Percentiles rank a stretch among this genome's conserved stretches.
Conservation (phyloP, 208 protist species). For the Crithidia brevicula region DNA sequence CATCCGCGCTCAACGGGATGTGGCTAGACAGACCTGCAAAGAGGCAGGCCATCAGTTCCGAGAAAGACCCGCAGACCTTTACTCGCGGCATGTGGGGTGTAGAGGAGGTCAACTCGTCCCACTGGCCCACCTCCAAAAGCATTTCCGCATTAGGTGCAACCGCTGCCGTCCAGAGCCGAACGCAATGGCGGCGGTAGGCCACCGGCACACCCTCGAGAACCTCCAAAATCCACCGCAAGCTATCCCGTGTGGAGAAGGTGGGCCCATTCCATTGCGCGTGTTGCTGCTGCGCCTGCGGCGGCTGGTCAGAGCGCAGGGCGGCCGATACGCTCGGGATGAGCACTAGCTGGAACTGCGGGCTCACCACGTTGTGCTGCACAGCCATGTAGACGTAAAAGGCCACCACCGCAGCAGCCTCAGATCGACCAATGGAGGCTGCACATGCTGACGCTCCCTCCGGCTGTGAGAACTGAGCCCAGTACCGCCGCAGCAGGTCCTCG, state of each 20-base stretch:
- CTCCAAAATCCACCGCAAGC: conserved; percentile 4
- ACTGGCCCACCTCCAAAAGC: not conserved
- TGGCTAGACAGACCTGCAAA: conserved; percentile 12
- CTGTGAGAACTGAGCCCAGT: conserved; percentile 32
- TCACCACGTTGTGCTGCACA: conserved; percentile 35
- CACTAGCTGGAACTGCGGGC: conserved; percentile 39
- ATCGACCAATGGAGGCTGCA: not conserved
- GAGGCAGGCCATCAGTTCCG: conserved; percentile 10
- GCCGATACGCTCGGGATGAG: conserved; percentile 34
- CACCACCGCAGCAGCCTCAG: conserved; percentile 43
- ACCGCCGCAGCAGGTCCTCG: conserved; percentile 44
- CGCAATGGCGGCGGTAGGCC: conserved; percentile 11
- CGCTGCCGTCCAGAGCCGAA: conserved; percentile 1
- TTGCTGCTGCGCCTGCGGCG: conserved; percentile 20
- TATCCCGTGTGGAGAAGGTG: conserved; percentile 15
- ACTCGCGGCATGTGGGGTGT: conserved; percentile 13
- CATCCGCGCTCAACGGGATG: conserved; percentile 21
- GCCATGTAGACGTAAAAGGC: conserved; percentile 42
- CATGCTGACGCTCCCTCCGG: not conserved
- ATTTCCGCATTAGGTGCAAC: not conserved
- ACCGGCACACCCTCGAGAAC: conserved; percentile 5
- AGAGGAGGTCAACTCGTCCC: not conserved
- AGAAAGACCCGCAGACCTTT: conserved; percentile 10
- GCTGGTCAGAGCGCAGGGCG: conserved; percentile 7
- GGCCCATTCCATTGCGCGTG: not conserved